Conservation (phyloP, 225 moss, liverwort and hornwort species). For the Climacium dendroides region DNA sequence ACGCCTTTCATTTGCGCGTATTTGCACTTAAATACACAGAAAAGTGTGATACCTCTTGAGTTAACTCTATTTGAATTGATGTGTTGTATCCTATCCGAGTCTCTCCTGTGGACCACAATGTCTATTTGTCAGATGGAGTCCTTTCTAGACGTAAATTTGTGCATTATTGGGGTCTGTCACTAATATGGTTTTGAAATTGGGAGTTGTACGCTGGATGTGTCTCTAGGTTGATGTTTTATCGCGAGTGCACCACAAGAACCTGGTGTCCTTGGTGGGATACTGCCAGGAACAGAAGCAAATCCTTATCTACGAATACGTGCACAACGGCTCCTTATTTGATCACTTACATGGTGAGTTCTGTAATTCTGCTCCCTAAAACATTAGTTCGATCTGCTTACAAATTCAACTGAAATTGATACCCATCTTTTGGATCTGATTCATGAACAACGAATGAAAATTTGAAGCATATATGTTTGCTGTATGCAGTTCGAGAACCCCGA, state of each 20-base stretch:
- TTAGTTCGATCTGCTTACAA: neutral
- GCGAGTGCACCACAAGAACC: constrained; percentile 44
- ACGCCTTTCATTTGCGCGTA: neutral
- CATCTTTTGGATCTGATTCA: neutral
- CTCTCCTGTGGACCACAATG: neutral
- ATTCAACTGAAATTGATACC: neutral
- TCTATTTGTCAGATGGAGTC: no score
- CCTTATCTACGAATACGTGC: constrained; percentile 34
- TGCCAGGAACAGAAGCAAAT: constrained; percentile 43
- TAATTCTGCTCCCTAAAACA: no score
- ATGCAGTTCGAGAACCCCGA: neutral
- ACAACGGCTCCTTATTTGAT: constrained; percentile 23
- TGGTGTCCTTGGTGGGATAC: constrained; percentile 48
- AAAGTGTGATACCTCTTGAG: no score
- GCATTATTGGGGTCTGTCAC: no score
- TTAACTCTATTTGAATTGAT: neutral
- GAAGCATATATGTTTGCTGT: no score
- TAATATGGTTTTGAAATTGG: neutral
- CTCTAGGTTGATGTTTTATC: constrained; percentile 40
- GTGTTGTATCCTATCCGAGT: neutral
- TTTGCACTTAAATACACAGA: neutral
- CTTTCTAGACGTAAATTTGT: neutral
- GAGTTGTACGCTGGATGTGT: neutral
- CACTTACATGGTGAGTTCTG: constrained; percentile 26
- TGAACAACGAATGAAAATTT: neutral